Base-by-base conservation (phyloP, 805 yeast genomes). In the Teunomyces tritomae region DNA sequence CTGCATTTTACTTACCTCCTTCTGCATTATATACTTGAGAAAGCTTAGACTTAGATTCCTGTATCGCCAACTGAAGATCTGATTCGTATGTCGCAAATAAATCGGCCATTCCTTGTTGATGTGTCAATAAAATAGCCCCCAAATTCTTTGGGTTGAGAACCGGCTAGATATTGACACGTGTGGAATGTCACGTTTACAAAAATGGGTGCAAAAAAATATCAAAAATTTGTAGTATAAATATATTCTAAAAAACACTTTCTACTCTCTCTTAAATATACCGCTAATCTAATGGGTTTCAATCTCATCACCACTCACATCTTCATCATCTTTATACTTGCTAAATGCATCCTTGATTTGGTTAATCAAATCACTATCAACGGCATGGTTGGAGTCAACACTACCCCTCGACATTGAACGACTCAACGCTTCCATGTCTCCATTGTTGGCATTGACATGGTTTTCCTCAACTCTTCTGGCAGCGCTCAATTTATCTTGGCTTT, bases 41-140 rank as follows among this genome's bases (percentile, higher is more conserved):
- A 36, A 88, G 68, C 58, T 83, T 85, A 56, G 84, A 80, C 55
- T 78, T 79, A 29, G 89, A 84, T 54, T 88, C 95, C 44, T 80
- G 80, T 51, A 77, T 75, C 2, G 90, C 82, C 52, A 86, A 75
- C 60, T 83, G 82, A 65, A 83, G 82, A 60, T 89, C 96, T 2
- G 84, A 62, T 57, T 86, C 91, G 63, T 85, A 85, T 32, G 79
- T 77, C 20, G 73, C 68, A 59, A 85, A 83, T 58, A 83, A 66
- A 27, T 82, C 85, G 1, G 84, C 67, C 74, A 69, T 70, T 32
- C 9, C 34, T 32, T 16, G 8, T 16, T 32, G 16, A 13, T 32
- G 34, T 32, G 17, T 32, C 34, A 9, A 13, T 13, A 32, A 32
- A 32, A 8, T n/a, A 13, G 14, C 34, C 34, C 27, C 40, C 40